Conservation (phyloP, 208 protist species). For the Acanthamoeba divionensis region DNA sequence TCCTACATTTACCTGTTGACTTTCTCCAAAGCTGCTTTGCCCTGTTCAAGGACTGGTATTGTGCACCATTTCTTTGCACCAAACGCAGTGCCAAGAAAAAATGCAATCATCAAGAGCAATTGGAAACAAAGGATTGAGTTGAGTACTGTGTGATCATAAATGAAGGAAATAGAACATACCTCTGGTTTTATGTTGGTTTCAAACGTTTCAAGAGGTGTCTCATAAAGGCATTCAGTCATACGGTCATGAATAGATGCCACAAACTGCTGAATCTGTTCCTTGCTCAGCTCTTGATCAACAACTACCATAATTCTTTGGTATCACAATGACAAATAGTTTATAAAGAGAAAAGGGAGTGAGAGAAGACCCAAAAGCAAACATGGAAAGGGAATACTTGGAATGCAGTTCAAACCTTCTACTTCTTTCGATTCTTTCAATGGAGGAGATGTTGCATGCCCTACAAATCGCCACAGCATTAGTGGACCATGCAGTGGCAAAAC, state of each 20-base stretch:
- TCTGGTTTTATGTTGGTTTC: slow-evolving; percentile 49
- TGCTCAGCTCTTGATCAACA: not conserved
- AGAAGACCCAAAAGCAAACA: no score
- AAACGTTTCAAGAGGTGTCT: slow-evolving; percentile 60
- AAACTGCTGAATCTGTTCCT: not conserved
- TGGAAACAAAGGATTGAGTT: not conserved
- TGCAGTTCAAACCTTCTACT: slow-evolving; percentile 63
- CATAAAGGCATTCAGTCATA: slow-evolving; percentile 81
- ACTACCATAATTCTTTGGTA: not conserved
- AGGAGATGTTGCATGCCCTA: slow-evolving; percentile 62
- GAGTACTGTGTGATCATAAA: not conserved
- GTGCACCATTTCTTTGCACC: slow-evolving; percentile 54
- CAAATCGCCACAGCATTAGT: slow-evolving; percentile 80
- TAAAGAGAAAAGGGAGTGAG: no score
- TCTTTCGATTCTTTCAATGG: slow-evolving; percentile 73
- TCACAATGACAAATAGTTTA: no score
- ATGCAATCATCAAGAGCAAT: not conserved
- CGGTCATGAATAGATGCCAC: slow-evolving; percentile 71
- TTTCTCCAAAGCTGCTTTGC: slow-evolving; percentile 67
- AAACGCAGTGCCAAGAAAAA: no score
- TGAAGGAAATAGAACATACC: not conserved
- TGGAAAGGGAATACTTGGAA: no score
- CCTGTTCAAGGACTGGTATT: slow-evolving; percentile 72
- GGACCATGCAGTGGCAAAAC: slow-evolving; percentile 80
- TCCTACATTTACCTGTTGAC: slow-evolving; percentile 58